Evolutionary conservation across 306 rosid species (phyloP).

Genomic region (Luffa acutangula): DNA sequence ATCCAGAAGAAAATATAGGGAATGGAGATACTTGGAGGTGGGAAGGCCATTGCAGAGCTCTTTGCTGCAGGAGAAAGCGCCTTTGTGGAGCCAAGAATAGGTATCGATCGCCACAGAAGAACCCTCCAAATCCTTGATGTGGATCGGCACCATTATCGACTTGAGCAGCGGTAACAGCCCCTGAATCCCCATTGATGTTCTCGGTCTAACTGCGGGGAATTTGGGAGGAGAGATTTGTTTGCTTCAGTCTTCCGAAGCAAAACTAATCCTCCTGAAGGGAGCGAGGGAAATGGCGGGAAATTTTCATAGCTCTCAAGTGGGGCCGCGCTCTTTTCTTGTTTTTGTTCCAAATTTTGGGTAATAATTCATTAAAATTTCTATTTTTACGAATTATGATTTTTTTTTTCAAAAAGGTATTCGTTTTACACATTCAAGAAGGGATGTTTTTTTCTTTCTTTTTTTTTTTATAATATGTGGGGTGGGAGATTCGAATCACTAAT

Average conservation of each 20-base stretch:
- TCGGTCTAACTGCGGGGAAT: background rate
- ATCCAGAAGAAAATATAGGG: background rate
- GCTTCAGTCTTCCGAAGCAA: background rate
- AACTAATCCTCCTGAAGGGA: background rate
- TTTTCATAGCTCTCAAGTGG: background rate
- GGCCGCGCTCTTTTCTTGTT: background rate
- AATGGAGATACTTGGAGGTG: conserved; percentile 50
- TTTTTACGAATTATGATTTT: background rate
- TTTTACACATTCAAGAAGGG: background rate
- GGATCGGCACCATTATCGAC: conserved; percentile 77
- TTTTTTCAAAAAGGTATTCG: background rate
- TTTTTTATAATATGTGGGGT: too few relatives aligned
- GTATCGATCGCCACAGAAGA: conserved; percentile 65
- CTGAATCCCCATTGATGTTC: conserved; percentile 64
- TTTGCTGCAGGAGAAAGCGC: conserved; percentile 83
- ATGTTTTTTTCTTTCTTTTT: too few relatives aligned
- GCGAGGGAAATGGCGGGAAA: conserved; percentile 9
- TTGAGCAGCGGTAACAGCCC: conserved; percentile 80
- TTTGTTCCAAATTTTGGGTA: too few relatives aligned
- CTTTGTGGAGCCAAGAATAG: conserved; percentile 96
- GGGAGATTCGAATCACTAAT: too few relatives aligned
- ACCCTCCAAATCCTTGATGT: conserved; percentile 68
- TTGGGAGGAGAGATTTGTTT: background rate
- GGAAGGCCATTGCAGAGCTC: conserved; percentile 72
- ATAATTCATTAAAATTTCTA: background rate